Base-by-base conservation (phyloP, 2,329 filamentous ascomycete species). In the Ophiostoma novo-ulmi region DNA sequence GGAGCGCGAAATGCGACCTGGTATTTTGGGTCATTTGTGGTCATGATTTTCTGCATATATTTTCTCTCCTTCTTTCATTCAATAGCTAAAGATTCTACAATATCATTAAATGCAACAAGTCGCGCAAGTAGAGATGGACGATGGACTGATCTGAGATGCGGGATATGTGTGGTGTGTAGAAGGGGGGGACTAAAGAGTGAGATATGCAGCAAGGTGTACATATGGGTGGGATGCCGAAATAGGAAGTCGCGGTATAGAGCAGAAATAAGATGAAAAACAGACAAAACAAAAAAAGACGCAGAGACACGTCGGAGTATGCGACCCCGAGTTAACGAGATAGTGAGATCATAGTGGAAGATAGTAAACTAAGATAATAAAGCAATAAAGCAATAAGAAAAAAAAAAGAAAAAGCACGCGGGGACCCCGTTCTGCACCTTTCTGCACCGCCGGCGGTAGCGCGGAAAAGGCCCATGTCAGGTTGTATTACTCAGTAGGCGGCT, bases 71-170 rank as follows among this genome's bases (percentile, higher is more conserved):
- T 17, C 44, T 20, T 48, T 6, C 44, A n/a, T 8, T 6, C 17
- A 31, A 31, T n/a, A 48, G 44, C 17, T 48, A 20, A 6, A n/a
- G 5, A 58, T 58, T 48, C 44, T 26, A 58, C 22, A 26, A 26
- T 10, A 58, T 22, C 22, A 26, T 58, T 8, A 58, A 22, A 22
- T 14, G 5, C 20, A 58, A 58, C n/a, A 58, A 58, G n/a, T 58
- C 52, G 52, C 52, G 52, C 52, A 58, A 6, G 44, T 6, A 31
- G 14, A 58, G 52, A 58, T 58, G 52, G 52, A 58, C n/a, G 52
- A 58, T 58, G 52, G 52, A 58, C n/a, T 58, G 52, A 63, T 63
- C 58, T 35, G 52, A 48, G 52, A 58, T 44, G 52, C n/a, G 52
- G 52, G 52, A 58, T 63, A 35, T 63, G 52, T 58, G 22, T 26